Evolutionary conservation across 2,329 filamentous ascomycete species (phyloP), one percentile per base, ranked within the genome.

Genomic region (Xylariaceae sp.): DNA sequence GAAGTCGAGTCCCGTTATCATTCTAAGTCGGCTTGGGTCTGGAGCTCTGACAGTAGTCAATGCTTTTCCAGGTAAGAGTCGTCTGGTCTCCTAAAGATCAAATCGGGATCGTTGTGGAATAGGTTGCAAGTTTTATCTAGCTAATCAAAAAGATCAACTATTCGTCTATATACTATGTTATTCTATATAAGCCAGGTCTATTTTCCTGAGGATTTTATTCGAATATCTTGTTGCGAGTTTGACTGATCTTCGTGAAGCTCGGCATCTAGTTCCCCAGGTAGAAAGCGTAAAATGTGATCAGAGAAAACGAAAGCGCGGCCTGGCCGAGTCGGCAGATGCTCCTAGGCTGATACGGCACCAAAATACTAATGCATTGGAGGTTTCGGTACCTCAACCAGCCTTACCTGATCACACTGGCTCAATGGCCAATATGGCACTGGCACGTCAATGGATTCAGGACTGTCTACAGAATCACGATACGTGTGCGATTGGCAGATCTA

Each of bases 391-490:
- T n/a, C n/a, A 9, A 21, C 15, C 13, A 18, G 8, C 33, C 13
- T n/a, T 9, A 16, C 7, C 23, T 30, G n/a, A 45, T 16, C 23
- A 50, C n/a, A 57, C 54, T 23, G 50, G 54, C 15, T 57, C 54
- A 21, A 6, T 6, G 5, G 35, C 36, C 4, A 57, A 59, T 35
- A 50, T 52, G 36, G 15, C 16, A 21, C 11, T 57, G 9, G 50
- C 55, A 20, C 33, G 26, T 15, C 15, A 43, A 13, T 59, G 57
- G 57, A 49, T 55, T 9, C 15, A 33, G 5, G 40, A 57, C 24
- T 59, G 57, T 37, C 45, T 55, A 7, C 9, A 46, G 9, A 45
- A 50, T 13, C 57, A 59, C 40, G 27, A 50, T 6, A 26, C 29
- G 39, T 59, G 57, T 24, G 50, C 32, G 6, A 44, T 35, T 1